These are phyloP conservation scores for Globisporangium polare DNA, from an alignment of 352 stramenopile species.

Conservation along the genomic window DNA sequence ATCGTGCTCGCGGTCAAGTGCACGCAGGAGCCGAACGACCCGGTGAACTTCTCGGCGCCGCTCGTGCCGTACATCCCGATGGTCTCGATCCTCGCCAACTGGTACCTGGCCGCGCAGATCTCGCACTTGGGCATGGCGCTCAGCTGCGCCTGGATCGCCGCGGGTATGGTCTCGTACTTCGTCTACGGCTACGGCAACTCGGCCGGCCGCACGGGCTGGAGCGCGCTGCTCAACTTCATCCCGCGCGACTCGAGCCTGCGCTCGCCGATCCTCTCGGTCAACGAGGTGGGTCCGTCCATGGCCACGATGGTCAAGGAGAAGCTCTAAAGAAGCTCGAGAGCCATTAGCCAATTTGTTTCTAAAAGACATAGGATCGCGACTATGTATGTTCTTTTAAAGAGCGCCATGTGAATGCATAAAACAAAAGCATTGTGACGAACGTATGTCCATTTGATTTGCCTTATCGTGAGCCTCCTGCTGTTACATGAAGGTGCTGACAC, in stretches of 20 bases:
- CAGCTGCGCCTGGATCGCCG: conserved; percentile 48
- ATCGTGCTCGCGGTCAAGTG: conserved; percentile 56
- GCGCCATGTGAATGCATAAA: background rate
- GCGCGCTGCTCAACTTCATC: conserved; percentile 41
- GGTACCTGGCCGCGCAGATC: conserved; percentile 68
- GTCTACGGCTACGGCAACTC: conserved; percentile 71
- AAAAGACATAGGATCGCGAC: background rate
- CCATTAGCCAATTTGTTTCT: background rate
- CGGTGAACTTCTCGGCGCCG: conserved; percentile 50
- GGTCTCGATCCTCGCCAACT: conserved; percentile 59
- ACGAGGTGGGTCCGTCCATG: conserved; percentile 34
- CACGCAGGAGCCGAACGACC: conserved; percentile 39
- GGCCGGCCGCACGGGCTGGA: conserved; percentile 59
- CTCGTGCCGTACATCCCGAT: conserved; percentile 66
- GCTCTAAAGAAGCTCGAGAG: no score
- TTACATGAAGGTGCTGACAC: background rate
- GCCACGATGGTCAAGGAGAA: conserved; percentile 33
- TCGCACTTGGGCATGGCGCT: conserved; percentile 44
- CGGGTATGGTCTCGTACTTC: conserved; percentile 70
- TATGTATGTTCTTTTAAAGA: background rate
- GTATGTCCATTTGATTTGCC: background rate
- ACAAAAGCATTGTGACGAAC: background rate
- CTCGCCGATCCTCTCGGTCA: conserved; percentile 55
- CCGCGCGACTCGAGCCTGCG: conserved; percentile 39
- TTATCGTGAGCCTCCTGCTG: no score